Evolutionary conservation across 768 basidiomycete genomes (phyloP), one percentile per base, ranked within the genome.

Genomic region (Rhodotorula graminis): DNA sequence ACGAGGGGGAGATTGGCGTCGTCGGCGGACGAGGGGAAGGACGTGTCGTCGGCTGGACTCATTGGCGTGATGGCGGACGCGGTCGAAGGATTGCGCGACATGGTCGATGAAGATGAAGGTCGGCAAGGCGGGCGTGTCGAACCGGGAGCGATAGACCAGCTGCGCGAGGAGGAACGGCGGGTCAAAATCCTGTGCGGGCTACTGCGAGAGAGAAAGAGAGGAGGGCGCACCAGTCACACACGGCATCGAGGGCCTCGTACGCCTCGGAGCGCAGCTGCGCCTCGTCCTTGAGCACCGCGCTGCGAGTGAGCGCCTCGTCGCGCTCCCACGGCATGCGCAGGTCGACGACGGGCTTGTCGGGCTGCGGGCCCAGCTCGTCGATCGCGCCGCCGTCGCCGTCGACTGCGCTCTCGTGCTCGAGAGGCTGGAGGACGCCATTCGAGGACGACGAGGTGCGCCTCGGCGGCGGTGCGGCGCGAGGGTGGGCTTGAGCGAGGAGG

Each of bases 341-440:
- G 49, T 75, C 65, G 5, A 56, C 47, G 18, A 25, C 56, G 0
- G 80, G 80, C 7, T 87, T 75, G 12, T 79, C 82, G 3, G 90
- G 90, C 2, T 90, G 88, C 19, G 89, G 90, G 0, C 89, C 91
- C 16, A 91, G 86, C 52, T 64, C 37, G 11, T 42, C 50, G 8
- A 21, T 33, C 40, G 8, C 15, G 16, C 76, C 78, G 29, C 69
- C 75, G 16, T 72, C 73, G 67, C 29, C 44, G 46, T 57, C 56
- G 8, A 8, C 15, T 3, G 37, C 5, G 9, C 56, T 33, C 15
- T 12, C 29, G 14, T 2, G 25, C 9, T 3, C 50, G 37, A n/a
- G 3, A 50, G 37, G 44, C 8, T 25, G 16, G 21, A 4, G 21
- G 16, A 2, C 8, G 3, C 15, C 55, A 29, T 7, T 14, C 29